Evolutionary conservation across 257 asterid species (phyloP).

Genomic region (Rauvolfia tetraphylla): DNA sequence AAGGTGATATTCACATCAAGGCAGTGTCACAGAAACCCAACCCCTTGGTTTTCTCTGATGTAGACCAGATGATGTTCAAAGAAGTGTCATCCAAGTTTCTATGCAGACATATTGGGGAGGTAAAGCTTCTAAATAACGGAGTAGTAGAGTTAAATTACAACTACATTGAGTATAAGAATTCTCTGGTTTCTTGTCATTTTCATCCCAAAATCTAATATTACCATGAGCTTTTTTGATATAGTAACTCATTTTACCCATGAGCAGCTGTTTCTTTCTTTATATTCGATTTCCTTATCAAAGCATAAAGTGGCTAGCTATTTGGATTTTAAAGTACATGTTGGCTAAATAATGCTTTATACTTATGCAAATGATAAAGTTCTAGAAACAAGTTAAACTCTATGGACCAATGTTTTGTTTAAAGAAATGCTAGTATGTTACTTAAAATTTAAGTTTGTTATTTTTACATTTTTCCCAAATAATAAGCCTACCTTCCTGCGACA

Average conservation of each 20-base stretch:
- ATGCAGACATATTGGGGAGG: slow-evolving; percentile 92
- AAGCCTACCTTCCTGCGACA: background rate
- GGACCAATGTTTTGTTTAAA: background rate
- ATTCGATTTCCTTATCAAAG: background rate
- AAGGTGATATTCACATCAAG: slow-evolving; percentile 94
- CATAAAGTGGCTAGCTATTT: background rate
- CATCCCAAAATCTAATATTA: background rate
- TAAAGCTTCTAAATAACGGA: no score
- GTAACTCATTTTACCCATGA: background rate
- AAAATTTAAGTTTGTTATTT: background rate
- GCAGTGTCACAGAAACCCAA: slow-evolving; percentile 51
- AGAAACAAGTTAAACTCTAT: background rate
- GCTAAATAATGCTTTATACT: background rate
- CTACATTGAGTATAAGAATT: no score
- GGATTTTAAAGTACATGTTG: background rate
- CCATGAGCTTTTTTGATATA: background rate
- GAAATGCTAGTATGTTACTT: background rate
- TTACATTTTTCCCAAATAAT: background rate
- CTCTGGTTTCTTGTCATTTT: background rate
- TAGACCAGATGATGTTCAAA: slow-evolving; percentile 86
- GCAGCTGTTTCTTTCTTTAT: background rate
- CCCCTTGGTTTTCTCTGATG: slow-evolving; percentile 84
- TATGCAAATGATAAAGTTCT: background rate
- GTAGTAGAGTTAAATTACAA: slow-evolving; percentile 3
- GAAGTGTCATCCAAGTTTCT: slow-evolving; percentile 81